These are phyloP conservation scores for Saccharomyces kudriavzevii DNA, from an alignment of 805 yeast genomes.

Conservation along the genomic window DNA sequence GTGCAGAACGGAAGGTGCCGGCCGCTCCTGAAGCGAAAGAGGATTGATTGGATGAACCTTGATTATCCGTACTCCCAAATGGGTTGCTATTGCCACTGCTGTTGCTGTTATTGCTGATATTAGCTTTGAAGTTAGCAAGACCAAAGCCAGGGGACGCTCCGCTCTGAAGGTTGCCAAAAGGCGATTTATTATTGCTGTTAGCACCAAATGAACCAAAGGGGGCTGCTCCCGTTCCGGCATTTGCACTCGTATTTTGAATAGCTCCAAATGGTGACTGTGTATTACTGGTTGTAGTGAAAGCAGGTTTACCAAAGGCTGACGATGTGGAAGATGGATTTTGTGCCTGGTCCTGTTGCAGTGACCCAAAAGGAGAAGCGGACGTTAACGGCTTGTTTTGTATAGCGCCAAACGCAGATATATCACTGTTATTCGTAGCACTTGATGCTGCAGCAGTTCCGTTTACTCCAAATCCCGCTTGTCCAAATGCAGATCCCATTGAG, in stretches of 20 bases:
- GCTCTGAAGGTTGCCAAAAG: conserved; percentile 6
- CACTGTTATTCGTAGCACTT: neutral
- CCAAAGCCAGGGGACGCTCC: conserved; percentile 8
- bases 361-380: conserved; percentile 10
- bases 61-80: neutral
- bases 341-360: conserved; percentile 5
- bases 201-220: conserved; percentile 3
- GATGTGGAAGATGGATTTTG: neutral
- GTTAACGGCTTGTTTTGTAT: conserved; percentile 1
- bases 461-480: conserved; percentile 5
- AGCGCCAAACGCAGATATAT: conserved; percentile 18
- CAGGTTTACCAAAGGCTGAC: conserved; percentile 19
- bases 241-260: conserved; percentile 7
- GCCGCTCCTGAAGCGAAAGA: neutral
- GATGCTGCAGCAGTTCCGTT: neutral
- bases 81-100: neutral
- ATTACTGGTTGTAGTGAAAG: conserved; percentile 15
- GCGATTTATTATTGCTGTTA: conserved; percentile 3
- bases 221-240: conserved; percentile 5
- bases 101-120: neutral
- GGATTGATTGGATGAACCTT: neutral
- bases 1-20: neutral
- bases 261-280: conserved; percentile 12
- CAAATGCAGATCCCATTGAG: conserved; percentile 2
- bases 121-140: neutral